Base-by-base conservation (phyloP, 2,329 filamentous ascomycete genomes). In the Davidsoniella virescens region DNA sequence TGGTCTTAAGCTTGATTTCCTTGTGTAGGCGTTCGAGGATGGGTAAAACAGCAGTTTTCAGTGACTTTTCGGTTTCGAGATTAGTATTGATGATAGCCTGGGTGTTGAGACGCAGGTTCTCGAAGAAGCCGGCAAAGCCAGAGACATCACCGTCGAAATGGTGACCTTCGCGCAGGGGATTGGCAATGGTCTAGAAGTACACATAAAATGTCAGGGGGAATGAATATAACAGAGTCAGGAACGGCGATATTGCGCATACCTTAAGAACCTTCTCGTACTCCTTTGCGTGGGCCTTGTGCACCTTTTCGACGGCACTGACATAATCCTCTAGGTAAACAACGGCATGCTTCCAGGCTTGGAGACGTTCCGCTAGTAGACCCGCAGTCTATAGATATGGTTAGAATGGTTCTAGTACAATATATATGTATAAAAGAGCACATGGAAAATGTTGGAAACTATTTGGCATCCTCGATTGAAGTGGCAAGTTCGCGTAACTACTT, bases 261-360 rank as follows among this genome's bases (percentile, higher is more conserved):
- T 96, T 98, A 60, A 96, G 68, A 8, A 92, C 81, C 67, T 85
- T 90, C 69, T 96, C 88, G 61, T 94, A 94, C 65, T 96, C 90
- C 70, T 94, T 96, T 50, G 86, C 80, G 58, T 94, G 83, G 9
- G 77, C 74, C 61, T 80, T 82, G 62, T 95, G 82, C 52, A 86
- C 72, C 72, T 90, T 95, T 65, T 94, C 87, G 3, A 87, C 85
- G 5, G 84, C 80, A 26, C 70, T 70, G 59, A 96, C 73, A 64
- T 95, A 98, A 47, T 94, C 87, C 66, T 96, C 87, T 44, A 98
- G 73, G 62, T 94, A 90, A 51, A 73, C 85, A 55, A 87, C 85
- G 54, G 88, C 86, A 64, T 96, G 90, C 65, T 95, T 96, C 87
- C 87, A 98, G 44, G 92, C 92, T 60, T 85, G 83, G 54, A 98